Conservation (phyloP, 108 stramenopile genomes). For the Pseudonitzschia delicatissima region DNA sequence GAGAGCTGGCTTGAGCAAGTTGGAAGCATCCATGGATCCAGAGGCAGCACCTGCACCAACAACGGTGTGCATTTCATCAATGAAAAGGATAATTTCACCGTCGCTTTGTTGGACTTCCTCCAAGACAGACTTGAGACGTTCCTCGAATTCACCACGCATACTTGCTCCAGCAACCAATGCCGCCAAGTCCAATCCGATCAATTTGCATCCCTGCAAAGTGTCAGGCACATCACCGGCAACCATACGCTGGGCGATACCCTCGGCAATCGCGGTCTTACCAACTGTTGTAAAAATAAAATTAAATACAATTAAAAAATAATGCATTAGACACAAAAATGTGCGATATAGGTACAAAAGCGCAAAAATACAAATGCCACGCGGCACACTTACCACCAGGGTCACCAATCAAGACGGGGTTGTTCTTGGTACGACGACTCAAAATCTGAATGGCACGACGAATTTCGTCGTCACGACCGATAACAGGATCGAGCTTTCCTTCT, state of each 20-base stretch:
- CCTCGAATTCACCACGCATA: slow-evolving; percentile 99
- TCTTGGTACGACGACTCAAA: slow-evolving; percentile 95
- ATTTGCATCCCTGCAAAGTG: slow-evolving; percentile 68
- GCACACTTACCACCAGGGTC: slow-evolving; percentile 96
- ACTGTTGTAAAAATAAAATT: slow-evolving; percentile 17
- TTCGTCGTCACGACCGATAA: slow-evolving; percentile 98
- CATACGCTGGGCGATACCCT: slow-evolving; percentile 90
- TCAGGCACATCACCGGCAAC: slow-evolving; percentile 89
- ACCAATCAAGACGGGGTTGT: slow-evolving; percentile 98
- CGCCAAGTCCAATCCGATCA: slow-evolving; percentile 95
- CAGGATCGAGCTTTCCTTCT: slow-evolving; percentile 90
- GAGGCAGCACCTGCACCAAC: slow-evolving; percentile 93
- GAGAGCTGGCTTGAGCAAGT: slow-evolving; percentile 96
- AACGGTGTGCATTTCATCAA: slow-evolving; percentile 99
- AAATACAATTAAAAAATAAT: not conserved
- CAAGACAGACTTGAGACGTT: slow-evolving; percentile 97
- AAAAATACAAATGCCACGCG: too few relatives aligned
- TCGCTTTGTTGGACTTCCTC: slow-evolving; percentile 94
- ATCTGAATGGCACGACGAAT: slow-evolving; percentile 96
- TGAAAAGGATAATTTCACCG: slow-evolving; percentile 95
- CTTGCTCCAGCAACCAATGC: slow-evolving; percentile 97
- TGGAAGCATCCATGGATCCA: slow-evolving; percentile 97
- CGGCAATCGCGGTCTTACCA: slow-evolving; percentile 97
- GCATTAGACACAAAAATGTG: too few relatives aligned
- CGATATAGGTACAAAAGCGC: too few relatives aligned